Conservation (phyloP, 257 asterid species). For the Cynanchum wilfordii region DNA sequence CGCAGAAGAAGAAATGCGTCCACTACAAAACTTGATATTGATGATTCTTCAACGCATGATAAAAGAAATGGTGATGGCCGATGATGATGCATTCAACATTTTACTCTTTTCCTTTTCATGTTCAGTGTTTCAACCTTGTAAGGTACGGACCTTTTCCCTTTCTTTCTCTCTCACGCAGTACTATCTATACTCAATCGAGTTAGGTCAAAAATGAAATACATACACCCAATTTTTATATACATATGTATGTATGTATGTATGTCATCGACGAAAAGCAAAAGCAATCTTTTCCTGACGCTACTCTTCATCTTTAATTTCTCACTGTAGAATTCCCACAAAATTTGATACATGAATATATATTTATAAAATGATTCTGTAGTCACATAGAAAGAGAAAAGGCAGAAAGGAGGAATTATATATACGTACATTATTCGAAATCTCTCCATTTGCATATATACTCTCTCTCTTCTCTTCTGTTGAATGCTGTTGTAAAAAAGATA, state of each 20-base stretch:
- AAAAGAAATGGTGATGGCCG: background rate
- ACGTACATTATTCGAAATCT: background rate
- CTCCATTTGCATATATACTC: background rate
- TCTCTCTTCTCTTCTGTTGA: background rate
- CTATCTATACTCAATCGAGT: constrained; percentile 8
- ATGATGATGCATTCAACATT: background rate
- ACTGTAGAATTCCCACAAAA: background rate
- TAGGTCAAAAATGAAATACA: constrained; percentile 1
- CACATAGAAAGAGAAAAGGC: constrained; percentile 5
- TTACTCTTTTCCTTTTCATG: background rate
- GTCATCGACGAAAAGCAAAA: constrained; percentile 2
- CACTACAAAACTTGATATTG: background rate
- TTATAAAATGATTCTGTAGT: background rate
- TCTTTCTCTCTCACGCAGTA: background rate
- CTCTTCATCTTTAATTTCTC: background rate
- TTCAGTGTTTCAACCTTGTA: constrained; percentile 10
- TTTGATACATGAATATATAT: too few relatives aligned
- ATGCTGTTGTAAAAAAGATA: constrained; percentile 15
- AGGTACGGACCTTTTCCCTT: constrained; percentile 8
- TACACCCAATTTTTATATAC: background rate
- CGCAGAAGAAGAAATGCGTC: background rate
- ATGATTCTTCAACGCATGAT: constrained; percentile 16
- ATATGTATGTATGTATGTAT: too few relatives aligned
- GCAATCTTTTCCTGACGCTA: background rate
- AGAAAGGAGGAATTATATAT: background rate